Evolutionary conservation across 352 stramenopile genomes (phyloP).

Genomic region (Phytophthora hibernalis): DNA sequence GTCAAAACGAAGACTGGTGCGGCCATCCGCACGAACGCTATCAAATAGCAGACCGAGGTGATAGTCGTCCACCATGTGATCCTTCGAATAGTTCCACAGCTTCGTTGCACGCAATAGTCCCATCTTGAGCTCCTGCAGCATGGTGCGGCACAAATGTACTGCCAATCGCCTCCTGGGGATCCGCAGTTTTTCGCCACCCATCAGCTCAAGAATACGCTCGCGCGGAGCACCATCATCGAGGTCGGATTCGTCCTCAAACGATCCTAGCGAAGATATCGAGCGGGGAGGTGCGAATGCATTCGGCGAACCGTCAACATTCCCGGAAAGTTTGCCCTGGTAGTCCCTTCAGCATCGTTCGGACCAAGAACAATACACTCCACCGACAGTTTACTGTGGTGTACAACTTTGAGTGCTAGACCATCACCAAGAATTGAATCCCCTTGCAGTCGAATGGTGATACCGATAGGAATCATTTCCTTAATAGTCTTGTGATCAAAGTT

Average conservation of each 20-base stretch:
- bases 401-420: slow-evolving; percentile 76
- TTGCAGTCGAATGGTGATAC: slow-evolving; percentile 82
- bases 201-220: slow-evolving; percentile 77
- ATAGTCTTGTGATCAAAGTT: slow-evolving; percentile 93
- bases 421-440: slow-evolving; percentile 83
- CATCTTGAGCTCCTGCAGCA: slow-evolving; percentile 80
- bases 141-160: slow-evolving; percentile 71
- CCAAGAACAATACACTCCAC: slow-evolving; percentile 86
- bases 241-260: slow-evolving; percentile 49
- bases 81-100: slow-evolving; percentile 83
- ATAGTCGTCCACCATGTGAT: slow-evolving; percentile 85
- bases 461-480: slow-evolving; percentile 90
- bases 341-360: slow-evolving; percentile 40
- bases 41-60: slow-evolving; percentile 83
- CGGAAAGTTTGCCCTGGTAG: not conserved
- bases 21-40: slow-evolving; percentile 74
- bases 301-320: slow-evolving; percentile 16
- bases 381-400: slow-evolving; percentile 85
- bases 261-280: slow-evolving; percentile 46
- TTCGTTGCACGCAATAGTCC: slow-evolving; percentile 81
- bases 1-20: slow-evolving; percentile 80
- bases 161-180: slow-evolving; percentile 81
- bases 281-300: slow-evolving; percentile 39
- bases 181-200: slow-evolving; percentile 84
- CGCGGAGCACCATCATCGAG: slow-evolving; percentile 36